Percentiles rank a stretch among this genome's conserved stretches.
Evolutionary conservation across 108 stramenopile genomes (phyloP).

Genomic region (Skeletonema costatum): DNA sequence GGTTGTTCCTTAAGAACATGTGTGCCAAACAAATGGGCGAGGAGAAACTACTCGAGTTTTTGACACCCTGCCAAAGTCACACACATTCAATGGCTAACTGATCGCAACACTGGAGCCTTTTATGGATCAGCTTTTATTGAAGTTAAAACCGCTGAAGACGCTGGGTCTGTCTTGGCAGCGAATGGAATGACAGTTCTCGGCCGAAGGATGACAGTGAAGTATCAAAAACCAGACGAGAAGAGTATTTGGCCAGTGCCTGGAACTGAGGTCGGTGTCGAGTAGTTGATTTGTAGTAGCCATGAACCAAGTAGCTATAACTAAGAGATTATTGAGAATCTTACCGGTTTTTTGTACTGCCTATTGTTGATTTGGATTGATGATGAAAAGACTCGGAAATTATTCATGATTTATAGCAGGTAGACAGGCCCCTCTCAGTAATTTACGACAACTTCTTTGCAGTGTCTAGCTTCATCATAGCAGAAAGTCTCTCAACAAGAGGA

Average conservation of each 20-base stretch:
- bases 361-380: not conserved
- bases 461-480: constrained; percentile 90
- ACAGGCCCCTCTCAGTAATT: not conserved
- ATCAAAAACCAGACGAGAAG: constrained; percentile 80
- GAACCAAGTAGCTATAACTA: too few relatives aligned
- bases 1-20: constrained; percentile 88
- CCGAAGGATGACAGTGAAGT: constrained; percentile 88
- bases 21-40: constrained; percentile 84
- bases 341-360: not conserved
- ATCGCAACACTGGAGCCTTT: constrained; percentile 84
- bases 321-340: not conserved
- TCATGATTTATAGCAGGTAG: not conserved
- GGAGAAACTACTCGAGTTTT: constrained; percentile 55
- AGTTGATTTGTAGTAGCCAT: not conserved
- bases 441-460: constrained; percentile 53
- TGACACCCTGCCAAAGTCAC: constrained; percentile 71
- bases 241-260: constrained; percentile 76
- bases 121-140: constrained; percentile 89
- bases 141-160: constrained; percentile 74
- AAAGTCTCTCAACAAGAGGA: constrained; percentile 94
- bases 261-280: constrained; percentile 14
- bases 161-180: constrained; percentile 66
- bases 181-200: constrained; percentile 79
- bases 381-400: not conserved
- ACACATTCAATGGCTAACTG: constrained; percentile 90